These are phyloP conservation scores for Lignosus rhinocerotis DNA, from an alignment of 1,284 basidiomycete species.

Conservation along the genomic window DNA sequence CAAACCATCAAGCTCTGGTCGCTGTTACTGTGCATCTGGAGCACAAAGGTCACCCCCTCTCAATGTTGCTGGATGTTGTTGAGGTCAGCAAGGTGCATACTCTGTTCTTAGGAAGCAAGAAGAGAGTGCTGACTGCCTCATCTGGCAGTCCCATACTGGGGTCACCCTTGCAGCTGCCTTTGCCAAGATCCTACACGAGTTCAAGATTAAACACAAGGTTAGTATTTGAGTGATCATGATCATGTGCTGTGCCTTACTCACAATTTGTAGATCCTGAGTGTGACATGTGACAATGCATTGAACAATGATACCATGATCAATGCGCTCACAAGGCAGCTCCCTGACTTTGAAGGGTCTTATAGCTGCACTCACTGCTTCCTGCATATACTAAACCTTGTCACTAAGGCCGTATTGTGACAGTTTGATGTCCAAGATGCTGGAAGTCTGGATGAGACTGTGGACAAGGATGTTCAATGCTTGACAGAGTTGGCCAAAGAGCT, in stretches of 20 bases:
- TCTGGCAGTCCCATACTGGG: constrained; percentile 25
- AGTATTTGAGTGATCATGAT: constrained; percentile 2
- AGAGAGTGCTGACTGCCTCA: background rate
- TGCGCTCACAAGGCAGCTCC: background rate
- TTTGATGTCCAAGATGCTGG: constrained; percentile 14
- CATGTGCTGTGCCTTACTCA: background rate
- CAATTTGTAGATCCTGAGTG: background rate
- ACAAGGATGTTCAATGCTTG: background rate
- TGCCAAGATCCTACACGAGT: constrained; percentile 30
- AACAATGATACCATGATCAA: background rate
- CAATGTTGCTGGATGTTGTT: constrained; percentile 26
- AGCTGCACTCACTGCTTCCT: constrained; percentile 35
- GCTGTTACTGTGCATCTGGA: constrained; percentile 8
- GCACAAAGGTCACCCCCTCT: constrained; percentile 10
- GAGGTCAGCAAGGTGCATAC: constrained; percentile 30
- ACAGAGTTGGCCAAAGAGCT: background rate
- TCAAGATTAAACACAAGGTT: constrained; percentile 35
- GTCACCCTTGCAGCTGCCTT: constrained; percentile 31
- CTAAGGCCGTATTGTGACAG: constrained; percentile 20
- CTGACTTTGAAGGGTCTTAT: constrained; percentile 19
- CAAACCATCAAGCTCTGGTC: constrained; percentile 10
- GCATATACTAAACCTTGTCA: constrained; percentile 36
- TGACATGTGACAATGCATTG: background rate
- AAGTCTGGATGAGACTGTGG: background rate
- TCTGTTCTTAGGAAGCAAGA: no score